Base-by-base conservation (phyloP, 192 early-diverging fungal species). In the Entomortierella chlamydospora region DNA sequence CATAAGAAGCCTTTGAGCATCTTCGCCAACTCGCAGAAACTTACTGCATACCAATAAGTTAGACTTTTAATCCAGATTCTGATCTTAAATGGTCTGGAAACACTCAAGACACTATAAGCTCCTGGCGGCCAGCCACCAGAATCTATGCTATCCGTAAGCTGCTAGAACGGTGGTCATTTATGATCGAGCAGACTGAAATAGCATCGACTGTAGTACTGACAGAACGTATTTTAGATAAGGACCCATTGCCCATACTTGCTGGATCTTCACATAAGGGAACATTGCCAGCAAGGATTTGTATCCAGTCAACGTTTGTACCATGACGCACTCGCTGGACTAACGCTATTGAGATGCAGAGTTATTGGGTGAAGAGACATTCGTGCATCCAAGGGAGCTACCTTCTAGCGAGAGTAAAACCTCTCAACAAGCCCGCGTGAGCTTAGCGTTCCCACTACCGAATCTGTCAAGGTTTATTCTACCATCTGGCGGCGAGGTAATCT, bases 71-170 rank as follows among this genome's bases (percentile, higher is more conserved):
- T 73, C 15, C 41, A 39, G 1, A 60, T 73, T 12, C 47, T 73
- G 17, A 56, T 63, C 11, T 28, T 64, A n/a, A 31, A 34, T 31
- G 62, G 34, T 1, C 39, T 73, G 34, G 63, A 45, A 37, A 51
- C 57, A 43, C 17, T 73, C 3, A 47, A 73, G 29, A 73, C 71
- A 15, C 28, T 73, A 25, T 34, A 45, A 7, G 71, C 62, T 0
- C 71, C 71, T 73, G 71, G 71, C 60, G 71, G 71, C 71, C 71
- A 15, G 71, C 71, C 20, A 26, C 71, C 5, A 57, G 50, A 33
- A 73, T 73, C 12, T 73, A 73, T 20, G 53, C 57, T 25, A 73
- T 73, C 39, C 56, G 71, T 12, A 62, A 66, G 28, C 61, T 60
- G 29, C 45, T 73, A 9, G 71, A 73, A 54, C 41, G 71, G 10